Base-by-base conservation (phyloP, 805 yeast species). In the Cyberlindnera euphorbiiphila region DNA sequence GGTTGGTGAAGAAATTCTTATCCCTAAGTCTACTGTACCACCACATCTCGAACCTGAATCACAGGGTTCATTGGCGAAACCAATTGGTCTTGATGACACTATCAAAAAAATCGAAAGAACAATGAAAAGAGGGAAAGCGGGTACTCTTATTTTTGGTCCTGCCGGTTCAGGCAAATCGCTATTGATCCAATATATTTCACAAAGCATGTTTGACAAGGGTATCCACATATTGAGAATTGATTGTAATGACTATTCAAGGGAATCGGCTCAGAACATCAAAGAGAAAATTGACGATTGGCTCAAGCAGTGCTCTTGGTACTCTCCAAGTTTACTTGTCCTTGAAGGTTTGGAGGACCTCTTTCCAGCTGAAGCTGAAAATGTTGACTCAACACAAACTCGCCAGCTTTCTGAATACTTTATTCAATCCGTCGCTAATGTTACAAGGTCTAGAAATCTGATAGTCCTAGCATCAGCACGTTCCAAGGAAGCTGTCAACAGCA, bases 131-230 rank as follows among this genome's bases (percentile, higher is more conserved):
- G 72, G 72, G 6, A 69, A 67, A 34, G 56, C 69, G 7, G 85
- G 91, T 2, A 64, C 78, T 0, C 61, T 87, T 37, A 51, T 89
- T 0, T 71, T 77, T 47, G 98, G 97, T 0, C 61, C 78, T 16
- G 65, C 85, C 1, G 97, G 96, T 0, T 73, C 86, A 43, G 98
- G 98, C 0, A 91, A 91, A 56, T 65, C 93, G 0, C 60, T 76
- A 2, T 43, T 82, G 3, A 52, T 78, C 12, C 58, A 66, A 4
- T 62, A 69, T 18, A 54, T 83, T 1, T 50, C 68, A 0, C 41
- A 61, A 1, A 49, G 50, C 9, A 51, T 84, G 6, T 42, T 53
- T 8, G 35, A 56, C 1, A 54, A 62, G 3, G 57, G 67, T 25
- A 73, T 80, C 10, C 71, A 69, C 49, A 56, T 66, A 51, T 56